Base-by-base conservation (phyloP, 2,329 filamentous ascomycete genomes). In the Fusarium irregulare region DNA sequence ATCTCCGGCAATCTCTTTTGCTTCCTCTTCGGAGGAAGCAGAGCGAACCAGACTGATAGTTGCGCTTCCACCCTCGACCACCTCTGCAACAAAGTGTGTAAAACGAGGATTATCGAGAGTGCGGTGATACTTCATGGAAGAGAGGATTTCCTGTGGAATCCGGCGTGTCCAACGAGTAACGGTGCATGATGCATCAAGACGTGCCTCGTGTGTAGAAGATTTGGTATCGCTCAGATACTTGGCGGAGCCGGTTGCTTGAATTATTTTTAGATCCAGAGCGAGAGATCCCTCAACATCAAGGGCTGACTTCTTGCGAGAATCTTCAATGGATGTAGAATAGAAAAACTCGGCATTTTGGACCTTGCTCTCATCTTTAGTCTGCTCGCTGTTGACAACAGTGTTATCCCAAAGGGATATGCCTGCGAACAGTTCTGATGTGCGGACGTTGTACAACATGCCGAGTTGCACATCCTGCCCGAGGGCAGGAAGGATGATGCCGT, bases 291-390 rank as follows among this genome's bases (percentile, higher is more conserved):
- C 49, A 3, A 53, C 23, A 53, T 53, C 37, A 9, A 53, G 49
- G n/a, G 49, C 23, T 16, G 49, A 53, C 49, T 53, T 53, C 8
- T 53, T 53, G 49, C 49, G 49, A 30, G 49, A 53, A 16, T 53
- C 49, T 42, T 53, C 49, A 13, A 53, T 53, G 13, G 49, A 53
- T 27, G 49, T 53, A 41, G 49, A 53, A 42, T 53, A 53, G n/a
- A 9, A 42, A 42, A 53, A 53, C 34, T 53, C 49, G n/a, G 49
- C 49, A 21, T 53, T 53, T 18, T 53, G 49, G 23, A 53, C 34
- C 32, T 53, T 53, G 49, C 14, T 53, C 34, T 42, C 49, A 42
- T 53, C 49, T 18, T 28, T 40, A 4, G 34, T 53, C 25, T 53
- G 49, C 25, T 53, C 25, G n/a, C 16, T 30, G 8, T 53, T 53